Evolutionary conservation across 2,329 filamentous ascomycete species (phyloP).

Genomic region (Apiospora hydei): DNA sequence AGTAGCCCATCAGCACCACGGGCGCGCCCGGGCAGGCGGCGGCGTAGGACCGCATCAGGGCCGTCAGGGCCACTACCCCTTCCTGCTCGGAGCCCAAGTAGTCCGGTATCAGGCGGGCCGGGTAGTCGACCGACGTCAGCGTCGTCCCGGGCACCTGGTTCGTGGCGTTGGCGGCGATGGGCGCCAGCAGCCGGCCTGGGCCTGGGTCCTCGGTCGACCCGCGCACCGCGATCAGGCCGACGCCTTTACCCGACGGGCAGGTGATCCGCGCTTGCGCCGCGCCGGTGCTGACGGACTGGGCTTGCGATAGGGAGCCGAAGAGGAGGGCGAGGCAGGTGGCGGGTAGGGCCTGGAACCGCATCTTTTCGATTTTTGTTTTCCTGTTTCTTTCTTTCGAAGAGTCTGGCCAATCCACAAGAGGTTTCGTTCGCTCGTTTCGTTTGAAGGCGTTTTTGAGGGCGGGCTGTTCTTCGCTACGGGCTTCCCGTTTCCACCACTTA

Average conservation of each 20-base stretch:
- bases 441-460: not conserved
- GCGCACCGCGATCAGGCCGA: constrained; percentile 45
- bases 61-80: constrained; percentile 41
- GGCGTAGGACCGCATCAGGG: constrained; percentile 40
- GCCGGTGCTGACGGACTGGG: not conserved
- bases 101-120: constrained; percentile 35
- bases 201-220: constrained; percentile 43
- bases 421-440: not conserved
- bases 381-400: not conserved
- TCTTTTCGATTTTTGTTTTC: not conserved
- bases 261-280: not conserved
- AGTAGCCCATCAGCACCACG: constrained; percentile 47
- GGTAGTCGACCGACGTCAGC: constrained; percentile 43
- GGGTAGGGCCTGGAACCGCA: constrained; percentile 5
- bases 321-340: not conserved
- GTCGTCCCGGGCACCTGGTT: constrained; percentile 41
- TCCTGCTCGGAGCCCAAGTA: constrained; percentile 39
- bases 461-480: not conserved
- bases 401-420: not conserved
- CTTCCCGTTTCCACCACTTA: constrained; percentile 2
- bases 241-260: constrained; percentile 25
- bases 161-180: not conserved
- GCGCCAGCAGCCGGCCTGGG: constrained; percentile 28
- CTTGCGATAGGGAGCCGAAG: not conserved
- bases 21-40: constrained; percentile 38